Base-by-base conservation (phyloP, 306 rosid species). In the Pterocarpus macrocarpus region DNA sequence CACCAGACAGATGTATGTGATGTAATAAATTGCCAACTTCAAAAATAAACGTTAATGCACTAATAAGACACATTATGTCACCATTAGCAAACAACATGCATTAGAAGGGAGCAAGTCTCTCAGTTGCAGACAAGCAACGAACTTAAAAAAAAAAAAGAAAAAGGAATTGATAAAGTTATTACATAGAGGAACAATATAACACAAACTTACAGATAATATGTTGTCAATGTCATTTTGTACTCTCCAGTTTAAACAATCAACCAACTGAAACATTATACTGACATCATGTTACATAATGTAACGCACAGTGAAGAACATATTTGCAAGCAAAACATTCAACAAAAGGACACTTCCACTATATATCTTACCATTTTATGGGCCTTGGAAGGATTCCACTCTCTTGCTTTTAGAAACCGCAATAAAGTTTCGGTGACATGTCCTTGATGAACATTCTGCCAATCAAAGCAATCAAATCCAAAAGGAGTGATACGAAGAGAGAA, bases 181-280 rank as follows among this genome's bases (percentile, higher is more conserved):
- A 15, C 17, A 8, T 28, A 81, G 66, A 75, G 64, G 53, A 13
- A 43, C 2, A 52, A 44, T 6, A 83, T 22, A 78, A 22, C 17
- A 71, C 22, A 71, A 71, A 88, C 96, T 93, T 82, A 93, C 99
- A 2, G 92, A 73, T 86, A 95, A 85, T 72, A 91, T 93, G 71
- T 79, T 79, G 93, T 93, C 97, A 75, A 95, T 95, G 77, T 91
- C 89, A 86, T 89, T 93, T 80, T 95, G 96, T n/a, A 93, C 76
- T 89, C 99, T 89, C 99, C 99, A 95, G 65, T 93, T 87, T 82
- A 95, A 87, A 84, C 90, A 87, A 75, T 95, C 99, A 70, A 95
- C 75, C 85, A 95, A 87, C 99, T 95, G 93, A 70, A 90, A 85
- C 80, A 85, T 36, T 62, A 73, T 10, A 64, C 32, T 62, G 47